Evolutionary conservation across 352 stramenopile species (phyloP).

Genomic region (Pilasporangium apinafurcum): DNA sequence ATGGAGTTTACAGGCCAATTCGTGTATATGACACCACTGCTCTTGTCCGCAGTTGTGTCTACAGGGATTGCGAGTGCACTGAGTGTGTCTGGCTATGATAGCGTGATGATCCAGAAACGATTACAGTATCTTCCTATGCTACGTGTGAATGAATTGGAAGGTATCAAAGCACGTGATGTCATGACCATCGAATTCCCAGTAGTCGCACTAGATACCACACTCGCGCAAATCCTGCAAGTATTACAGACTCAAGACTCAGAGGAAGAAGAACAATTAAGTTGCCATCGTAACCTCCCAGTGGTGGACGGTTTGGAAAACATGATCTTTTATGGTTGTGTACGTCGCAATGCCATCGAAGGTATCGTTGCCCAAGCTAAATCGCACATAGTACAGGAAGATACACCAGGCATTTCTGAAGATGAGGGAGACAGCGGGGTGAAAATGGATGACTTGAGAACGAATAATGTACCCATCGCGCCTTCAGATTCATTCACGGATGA

Average conservation of each 20-base stretch:
- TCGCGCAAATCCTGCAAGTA: constrained; percentile 13
- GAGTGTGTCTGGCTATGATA: constrained; percentile 60
- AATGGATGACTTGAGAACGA: no score
- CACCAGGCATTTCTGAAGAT: no score
- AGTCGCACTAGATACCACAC: constrained; percentile 30
- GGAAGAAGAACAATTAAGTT: no score
- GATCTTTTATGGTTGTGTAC: constrained; percentile 43
- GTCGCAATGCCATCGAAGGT: constrained; percentile 9
- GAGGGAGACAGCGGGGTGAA: no score
- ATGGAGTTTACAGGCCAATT: constrained; percentile 71
- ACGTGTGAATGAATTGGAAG: constrained; percentile 34
- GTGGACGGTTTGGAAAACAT: constrained; percentile 28
- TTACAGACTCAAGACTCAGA: no score
- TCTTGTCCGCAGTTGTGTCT: constrained; percentile 43
- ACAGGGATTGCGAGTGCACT: constrained; percentile 41
- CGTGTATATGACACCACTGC: constrained; percentile 53
- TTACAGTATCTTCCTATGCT: constrained; percentile 50
- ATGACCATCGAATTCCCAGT: constrained; percentile 39
- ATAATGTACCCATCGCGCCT: no score
- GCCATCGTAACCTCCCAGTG: constrained; percentile 21
- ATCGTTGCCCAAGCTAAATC: no score
- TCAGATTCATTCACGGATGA: no score
- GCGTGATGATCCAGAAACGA: constrained; percentile 42
- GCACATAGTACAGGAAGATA: no score
- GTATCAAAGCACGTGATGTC: constrained; percentile 40